These are phyloP conservation scores for Fistulifera solaris DNA, from an alignment of 108 stramenopile genomes.

Conservation along the genomic window DNA sequence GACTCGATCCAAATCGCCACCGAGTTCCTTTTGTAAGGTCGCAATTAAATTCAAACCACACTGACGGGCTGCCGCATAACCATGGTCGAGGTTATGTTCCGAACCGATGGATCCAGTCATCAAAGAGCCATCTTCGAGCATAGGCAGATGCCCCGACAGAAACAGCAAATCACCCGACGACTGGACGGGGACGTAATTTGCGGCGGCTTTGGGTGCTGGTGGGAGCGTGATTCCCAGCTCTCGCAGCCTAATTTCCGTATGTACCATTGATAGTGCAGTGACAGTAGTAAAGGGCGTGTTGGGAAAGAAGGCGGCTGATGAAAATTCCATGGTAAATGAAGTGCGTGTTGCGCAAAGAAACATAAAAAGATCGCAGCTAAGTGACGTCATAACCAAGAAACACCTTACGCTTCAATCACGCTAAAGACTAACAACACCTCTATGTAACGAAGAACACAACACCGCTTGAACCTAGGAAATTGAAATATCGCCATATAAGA, in stretches of 20 bases:
- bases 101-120: slow-evolving; percentile 49
- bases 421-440: no score
- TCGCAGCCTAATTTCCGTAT: slow-evolving; percentile 40
- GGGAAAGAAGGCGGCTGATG: no score
- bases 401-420: no score
- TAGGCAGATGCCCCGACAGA: slow-evolving; percentile 60
- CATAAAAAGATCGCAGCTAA: no score
- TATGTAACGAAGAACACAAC: no score
- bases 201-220: slow-evolving; percentile 38
- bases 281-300: no score
- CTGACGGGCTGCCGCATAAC: slow-evolving; percentile 55
- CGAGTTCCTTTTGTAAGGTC: slow-evolving; percentile 47
- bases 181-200: slow-evolving; percentile 49
- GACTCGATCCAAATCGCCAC: slow-evolving; percentile 52
- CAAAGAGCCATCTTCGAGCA: slow-evolving; percentile 42
- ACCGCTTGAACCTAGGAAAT: no score
- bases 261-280: slow-evolving; percentile 10
- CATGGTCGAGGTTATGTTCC: slow-evolving; percentile 45
- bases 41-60: slow-evolving; percentile 62
- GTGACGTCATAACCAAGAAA: no score
- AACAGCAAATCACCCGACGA: slow-evolving; percentile 45
- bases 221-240: slow-evolving; percentile 49
- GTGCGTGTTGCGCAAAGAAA: no score
- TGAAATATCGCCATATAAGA: no score
- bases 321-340: no score